Percentiles rank a stretch among this genome's conserved stretches.
phyloP scores from a whole-genome alignment of 257 asterid genomes.

The Thymus quinquecostatus region DNA sequence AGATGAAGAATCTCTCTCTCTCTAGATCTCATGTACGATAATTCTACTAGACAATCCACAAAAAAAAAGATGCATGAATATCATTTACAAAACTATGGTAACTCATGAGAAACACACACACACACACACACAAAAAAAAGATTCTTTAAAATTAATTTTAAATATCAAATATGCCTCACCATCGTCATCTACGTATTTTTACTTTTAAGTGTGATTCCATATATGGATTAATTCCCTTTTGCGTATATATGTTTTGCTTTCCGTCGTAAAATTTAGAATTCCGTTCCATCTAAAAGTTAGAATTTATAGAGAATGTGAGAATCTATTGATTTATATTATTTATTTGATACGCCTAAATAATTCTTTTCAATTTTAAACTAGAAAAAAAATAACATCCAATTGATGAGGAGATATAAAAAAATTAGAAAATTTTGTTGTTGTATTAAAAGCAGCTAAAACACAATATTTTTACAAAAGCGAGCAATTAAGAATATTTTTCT shows the following conservation, averaged over 20 bases:
- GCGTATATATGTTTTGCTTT: not conserved
- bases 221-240: not conserved
- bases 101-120: not conserved
- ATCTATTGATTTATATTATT: no score
- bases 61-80: not conserved
- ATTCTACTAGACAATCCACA: conserved; percentile 16
- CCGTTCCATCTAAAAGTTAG: no score
- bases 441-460: no score
- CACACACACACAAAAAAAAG: not conserved
- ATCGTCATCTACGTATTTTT: no score
- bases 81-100: not conserved
- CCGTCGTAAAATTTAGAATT: no score
- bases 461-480: not conserved
- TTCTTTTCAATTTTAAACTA: no score
- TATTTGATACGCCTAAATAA: no score
- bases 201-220: not conserved
- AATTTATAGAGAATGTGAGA: no score
- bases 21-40: not conserved
- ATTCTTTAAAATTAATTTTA: not conserved
- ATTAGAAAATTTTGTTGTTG: no score
- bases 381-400: no score
- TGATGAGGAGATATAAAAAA: no score
- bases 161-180: no score
- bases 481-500: not conserved
- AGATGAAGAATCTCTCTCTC: conserved; percentile 20